phyloP scores from a whole-genome alignment of 176 grass and related monocot species.

The Eremochloa ophiuroides region DNA sequence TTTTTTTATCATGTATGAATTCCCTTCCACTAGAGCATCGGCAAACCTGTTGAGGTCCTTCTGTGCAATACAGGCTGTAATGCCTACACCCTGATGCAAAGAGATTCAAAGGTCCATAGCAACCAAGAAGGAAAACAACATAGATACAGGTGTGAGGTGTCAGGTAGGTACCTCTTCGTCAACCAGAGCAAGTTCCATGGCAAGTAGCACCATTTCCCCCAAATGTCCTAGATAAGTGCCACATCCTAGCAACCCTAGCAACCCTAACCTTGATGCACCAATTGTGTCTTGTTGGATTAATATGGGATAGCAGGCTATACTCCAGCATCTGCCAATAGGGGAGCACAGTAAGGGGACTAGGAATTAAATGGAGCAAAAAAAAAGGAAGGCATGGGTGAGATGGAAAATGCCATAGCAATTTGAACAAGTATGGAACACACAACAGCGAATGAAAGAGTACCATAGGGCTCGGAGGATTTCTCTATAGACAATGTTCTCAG shows the following conservation, averaged over 20 bases:
- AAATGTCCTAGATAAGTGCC: not conserved
- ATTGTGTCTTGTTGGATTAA: not conserved
- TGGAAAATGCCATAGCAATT: not conserved
- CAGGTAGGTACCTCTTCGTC: not conserved
- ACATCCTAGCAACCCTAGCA: not conserved
- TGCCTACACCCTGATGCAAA: not conserved
- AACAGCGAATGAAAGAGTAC: not conserved
- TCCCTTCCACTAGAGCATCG: not conserved
- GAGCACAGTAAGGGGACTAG: too few relatives aligned
- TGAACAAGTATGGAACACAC: not conserved
- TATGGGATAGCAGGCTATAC: not conserved
- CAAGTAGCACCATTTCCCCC: not conserved
- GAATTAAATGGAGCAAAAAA: too few relatives aligned
- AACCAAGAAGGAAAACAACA: not conserved
- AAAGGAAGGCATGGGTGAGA: too few relatives aligned
- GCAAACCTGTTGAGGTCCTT: not conserved
- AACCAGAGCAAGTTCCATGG: not conserved
- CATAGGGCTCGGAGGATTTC: not conserved
- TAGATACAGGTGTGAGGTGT: not conserved
- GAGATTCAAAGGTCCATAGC: too few relatives aligned
- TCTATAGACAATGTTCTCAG: not conserved
- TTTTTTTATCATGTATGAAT: not conserved
- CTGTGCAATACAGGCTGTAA: not conserved
- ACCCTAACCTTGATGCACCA: not conserved
- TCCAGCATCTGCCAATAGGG: not conserved